Evolutionary conservation across 331 rosid genomes (phyloP).

Genomic region (Pyrus hybrid): DNA sequence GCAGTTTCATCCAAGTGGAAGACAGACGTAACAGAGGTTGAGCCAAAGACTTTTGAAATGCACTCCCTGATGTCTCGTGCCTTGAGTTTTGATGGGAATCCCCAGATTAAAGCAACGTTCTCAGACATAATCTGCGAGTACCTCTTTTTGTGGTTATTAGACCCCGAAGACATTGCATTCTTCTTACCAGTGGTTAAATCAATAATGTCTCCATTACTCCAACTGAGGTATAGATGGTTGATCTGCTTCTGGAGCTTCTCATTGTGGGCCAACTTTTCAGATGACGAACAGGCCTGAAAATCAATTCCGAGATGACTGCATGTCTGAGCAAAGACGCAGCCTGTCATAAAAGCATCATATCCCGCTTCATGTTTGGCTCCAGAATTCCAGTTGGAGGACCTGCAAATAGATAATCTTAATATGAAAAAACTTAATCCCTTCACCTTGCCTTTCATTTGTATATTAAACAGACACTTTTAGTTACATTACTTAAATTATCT

Average conservation of each 20-base stretch:
- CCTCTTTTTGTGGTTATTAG: constrained; percentile 26
- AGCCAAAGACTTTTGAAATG: constrained; percentile 61
- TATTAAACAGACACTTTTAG: not conserved
- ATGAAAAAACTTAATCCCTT: not conserved
- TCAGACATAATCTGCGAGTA: constrained; percentile 38
- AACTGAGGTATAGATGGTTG: constrained; percentile 76
- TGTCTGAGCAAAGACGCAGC: constrained; percentile 82
- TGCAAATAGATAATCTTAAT: constrained; percentile 28
- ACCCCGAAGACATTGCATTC: constrained; percentile 26
- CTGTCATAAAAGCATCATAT: constrained; percentile 98
- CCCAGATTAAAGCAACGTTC: constrained; percentile 75
- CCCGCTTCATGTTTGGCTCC: constrained; percentile 98
- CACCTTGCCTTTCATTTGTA: not conserved
- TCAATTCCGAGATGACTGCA: constrained; percentile 68
- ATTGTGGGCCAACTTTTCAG: constrained; percentile 43
- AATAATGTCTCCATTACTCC: constrained; percentile 71
- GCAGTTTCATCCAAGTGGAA: constrained; percentile 76
- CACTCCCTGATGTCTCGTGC: constrained; percentile 48
- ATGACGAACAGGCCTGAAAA: constrained; percentile 32
- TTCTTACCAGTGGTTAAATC: constrained; percentile 57
- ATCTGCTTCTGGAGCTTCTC: constrained; percentile 55
- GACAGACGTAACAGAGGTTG: constrained; percentile 39
- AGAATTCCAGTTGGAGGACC: constrained; percentile 85
- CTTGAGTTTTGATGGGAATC: constrained; percentile 56
- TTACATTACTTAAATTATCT: not conserved